Conservation (phyloP, 2,329 filamentous ascomycete genomes). For the Pestalotiopsis sp. region DNA sequence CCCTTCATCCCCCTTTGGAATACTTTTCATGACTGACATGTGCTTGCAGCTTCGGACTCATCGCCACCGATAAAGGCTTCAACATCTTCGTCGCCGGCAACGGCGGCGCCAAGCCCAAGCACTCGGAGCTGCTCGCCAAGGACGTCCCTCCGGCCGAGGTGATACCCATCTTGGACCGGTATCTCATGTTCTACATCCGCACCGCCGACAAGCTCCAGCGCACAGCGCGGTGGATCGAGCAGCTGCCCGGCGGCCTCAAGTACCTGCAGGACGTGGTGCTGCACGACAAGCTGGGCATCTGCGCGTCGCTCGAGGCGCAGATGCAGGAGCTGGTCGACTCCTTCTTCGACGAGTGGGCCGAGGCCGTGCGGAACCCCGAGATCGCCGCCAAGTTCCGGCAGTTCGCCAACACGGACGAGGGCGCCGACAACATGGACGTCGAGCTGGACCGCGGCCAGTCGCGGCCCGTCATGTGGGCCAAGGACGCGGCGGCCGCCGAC, state of each 20-base stretch:
- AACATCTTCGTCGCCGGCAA: conserved; percentile 92
- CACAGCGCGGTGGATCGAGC: conserved; percentile 86
- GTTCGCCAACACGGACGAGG: conserved; percentile 83
- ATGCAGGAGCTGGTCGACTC: conserved; percentile 84
- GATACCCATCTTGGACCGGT: conserved; percentile 82
- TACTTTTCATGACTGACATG: neutral
- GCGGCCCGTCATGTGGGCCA: conserved; percentile 78
- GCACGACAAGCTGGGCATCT: conserved; percentile 85
- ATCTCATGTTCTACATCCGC: conserved; percentile 91
- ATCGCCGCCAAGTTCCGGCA: conserved; percentile 74
- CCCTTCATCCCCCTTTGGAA: neutral
- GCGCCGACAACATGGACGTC: conserved; percentile 68
- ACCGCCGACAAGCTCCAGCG: conserved; percentile 89
- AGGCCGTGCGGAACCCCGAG: conserved; percentile 72
- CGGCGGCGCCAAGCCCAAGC: conserved; percentile 81
- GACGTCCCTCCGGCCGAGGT: conserved; percentile 84
- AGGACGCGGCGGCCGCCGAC: conserved; percentile 63
- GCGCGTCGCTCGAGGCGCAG: conserved; percentile 80
- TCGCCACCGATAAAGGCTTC: conserved; percentile 90
- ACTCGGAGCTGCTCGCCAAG: conserved; percentile 82
- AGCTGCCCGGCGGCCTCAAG: conserved; percentile 78
- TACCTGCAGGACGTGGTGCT: conserved; percentile 84
- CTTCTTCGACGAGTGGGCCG: conserved; percentile 92
- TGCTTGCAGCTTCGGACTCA: conserved; percentile 73
- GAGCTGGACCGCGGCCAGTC: conserved; percentile 73